Base-by-base conservation (phyloP, 2,329 filamentous ascomycete species). In the Cladosporium sp. region DNA sequence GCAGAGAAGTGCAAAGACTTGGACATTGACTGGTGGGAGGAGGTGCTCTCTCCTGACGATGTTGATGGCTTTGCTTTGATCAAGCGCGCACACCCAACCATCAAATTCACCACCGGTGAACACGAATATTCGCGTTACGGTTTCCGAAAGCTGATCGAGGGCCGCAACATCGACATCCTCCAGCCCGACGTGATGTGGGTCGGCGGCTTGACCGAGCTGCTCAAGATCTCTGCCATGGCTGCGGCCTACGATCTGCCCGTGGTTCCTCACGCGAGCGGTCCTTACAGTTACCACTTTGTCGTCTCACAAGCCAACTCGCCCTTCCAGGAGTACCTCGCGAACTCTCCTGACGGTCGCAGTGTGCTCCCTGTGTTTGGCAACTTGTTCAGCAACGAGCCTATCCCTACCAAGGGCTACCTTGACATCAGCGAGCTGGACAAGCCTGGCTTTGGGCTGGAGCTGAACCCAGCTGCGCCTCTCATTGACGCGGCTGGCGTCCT, bases 111-210 rank as follows among this genome's bases (percentile, higher is more conserved):
- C 21, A 97, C 93, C 1, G 93, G 93, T 70, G 93, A 97, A 82
- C 93, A 97, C 81, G 93, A 97, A 79, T 97, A 93, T 83, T 96
- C 92, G 7, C 87, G 92, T 73, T 97, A 93, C 76, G 93, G 93
- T 34, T 97, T 97, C 87, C 91, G 94, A 72, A 96, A 97, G 83
- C 87, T 97, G 52, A 89, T 97, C 69, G 92, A 97, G 80, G 90
- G 90, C 65, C 92, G 93, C 71, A 96, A 96, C 79, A 83, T 97
- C 67, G 93, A 97, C 78, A 96, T 97, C 72, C 88, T 97, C 74
- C 93, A 97, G 81, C 93, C 93, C 15, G 93, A 97, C 75, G 93
- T 97, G 70, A 97, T 97, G 93, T 97, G 93, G 93, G 88, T 97
- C 15, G 93, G 93, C 69, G 93, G 93, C 68, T 79, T 97, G 84